Conservation (phyloP, 768 basidiomycete genomes). For the Neoboletus subvelutipes region DNA sequence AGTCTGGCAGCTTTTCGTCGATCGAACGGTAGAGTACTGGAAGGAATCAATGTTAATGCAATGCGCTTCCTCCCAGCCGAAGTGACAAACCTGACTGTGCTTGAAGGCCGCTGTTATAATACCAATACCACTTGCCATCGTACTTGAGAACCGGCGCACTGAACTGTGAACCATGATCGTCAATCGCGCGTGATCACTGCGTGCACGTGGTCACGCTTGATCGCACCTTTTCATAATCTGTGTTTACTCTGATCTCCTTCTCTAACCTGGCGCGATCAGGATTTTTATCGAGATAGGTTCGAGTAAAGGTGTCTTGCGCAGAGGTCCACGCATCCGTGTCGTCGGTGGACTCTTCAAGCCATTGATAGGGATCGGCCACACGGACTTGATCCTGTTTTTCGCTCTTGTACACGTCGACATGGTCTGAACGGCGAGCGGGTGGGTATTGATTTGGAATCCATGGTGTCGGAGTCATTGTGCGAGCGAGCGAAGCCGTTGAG, state of each 20-base stretch:
- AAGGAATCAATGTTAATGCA: not conserved
- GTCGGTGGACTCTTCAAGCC: constrained; percentile 63
- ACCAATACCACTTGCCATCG: constrained; percentile 80
- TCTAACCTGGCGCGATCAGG: constrained; percentile 58
- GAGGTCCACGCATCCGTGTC: constrained; percentile 68
- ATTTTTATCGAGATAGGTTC: constrained; percentile 60
- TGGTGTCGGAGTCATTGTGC: constrained; percentile 40
- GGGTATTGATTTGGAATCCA: constrained; percentile 68
- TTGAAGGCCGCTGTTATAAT: constrained; percentile 74
- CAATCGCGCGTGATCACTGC: not conserved
- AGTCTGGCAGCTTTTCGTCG: constrained; percentile 52
- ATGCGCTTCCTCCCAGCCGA: not conserved
- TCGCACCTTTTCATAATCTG: constrained; percentile 49
- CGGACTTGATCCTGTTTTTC: constrained; percentile 57
- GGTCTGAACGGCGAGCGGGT: constrained; percentile 58
- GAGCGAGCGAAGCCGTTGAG: constrained; percentile 9
- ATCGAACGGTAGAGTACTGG: constrained; percentile 64
- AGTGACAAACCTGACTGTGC: constrained; percentile 49
- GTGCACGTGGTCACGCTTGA: not conserved
- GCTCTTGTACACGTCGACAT: constrained; percentile 69
- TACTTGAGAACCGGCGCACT: constrained; percentile 58
- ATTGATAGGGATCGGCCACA: constrained; percentile 71
- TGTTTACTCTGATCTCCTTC: constrained; percentile 54
- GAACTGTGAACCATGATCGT: constrained; percentile 44
- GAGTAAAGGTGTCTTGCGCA: constrained; percentile 58